Evolutionary conservation across 2,329 filamentous ascomycete species (phyloP), one percentile per base, ranked within the genome.

Genomic region (Aspergillus candidus): DNA sequence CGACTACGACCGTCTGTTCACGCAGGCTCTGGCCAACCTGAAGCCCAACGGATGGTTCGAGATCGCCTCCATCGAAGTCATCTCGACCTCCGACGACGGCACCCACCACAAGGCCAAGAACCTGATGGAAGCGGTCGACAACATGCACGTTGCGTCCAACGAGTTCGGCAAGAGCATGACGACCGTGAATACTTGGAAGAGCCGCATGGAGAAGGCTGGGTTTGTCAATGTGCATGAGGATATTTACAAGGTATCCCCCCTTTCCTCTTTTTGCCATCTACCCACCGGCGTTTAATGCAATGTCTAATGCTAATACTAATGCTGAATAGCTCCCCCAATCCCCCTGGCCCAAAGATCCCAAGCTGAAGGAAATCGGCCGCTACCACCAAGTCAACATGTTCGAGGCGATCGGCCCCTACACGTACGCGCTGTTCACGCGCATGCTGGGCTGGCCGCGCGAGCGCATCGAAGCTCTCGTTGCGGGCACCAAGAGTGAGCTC

Each of bases 21-120:
- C 36, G 6, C 58, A 58, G 32, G 57, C 53, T 3, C 48, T 48
- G 12, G 40, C 54, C 10, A 55, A 56, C 22, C 47, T 63, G 6
- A 56, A 52, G 10, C 59, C 59, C 3, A 51, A 51, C 7, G 60
- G 60, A 14, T 63, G 53, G 48, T 50, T 62, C 17, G 60, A 63
- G 39, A 56, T 63, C 27, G 47, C 89, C 10, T 83, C 78, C 12
- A 83, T 96, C 43, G 90, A 96, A 65, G 84, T 95, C 63, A 94
- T 94, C 64, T 94, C 90, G 0, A 90, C 95, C 64, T 94, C 89
- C n/a, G 59, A 61, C 40, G 44, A 65, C 38, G 53, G 34, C 1
- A 63, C 60, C 6, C 60, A 63, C 37, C 47, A 58, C 11, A 47
- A 50, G 5, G 61, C 61, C 13, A 51, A 44, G 3, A 51, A 44